Base-by-base conservation (phyloP, 805 yeast genomes). In the Tetrapisispora namnaoensis region DNA sequence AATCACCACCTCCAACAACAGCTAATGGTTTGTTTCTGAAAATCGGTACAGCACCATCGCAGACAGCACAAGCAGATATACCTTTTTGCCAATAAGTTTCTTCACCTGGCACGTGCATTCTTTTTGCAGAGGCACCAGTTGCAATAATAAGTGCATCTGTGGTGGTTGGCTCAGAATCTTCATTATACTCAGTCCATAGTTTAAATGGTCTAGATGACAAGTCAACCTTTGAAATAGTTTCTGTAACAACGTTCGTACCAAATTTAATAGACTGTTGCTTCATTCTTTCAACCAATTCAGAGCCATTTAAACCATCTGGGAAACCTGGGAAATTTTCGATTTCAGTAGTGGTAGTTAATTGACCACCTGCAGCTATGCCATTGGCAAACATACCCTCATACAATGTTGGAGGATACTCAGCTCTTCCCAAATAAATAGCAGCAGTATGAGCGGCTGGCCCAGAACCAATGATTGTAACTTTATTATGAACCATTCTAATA, bases 361-460 rank as follows among this genome's bases (percentile, higher is more conserved):
- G 99, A 52, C 99, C 99, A 62, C 99, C 99, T 27, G 99, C 96
- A 47, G 99, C 99, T 59, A 91, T 78, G 59, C 99, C 99, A 70
- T 93, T 93, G 56, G 99, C 99, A 51, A 73, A 61, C 84, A 91
- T 75, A 62, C 99, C 99, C 73, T 93, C 99, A 71, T 89, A 93
- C 59, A 93, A 70, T 27, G 86, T 82, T 22, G 99, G 97, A 70
- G 85, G 83, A 65, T 89, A 79, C 75, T 93, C 99, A 40, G 99
- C 99, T 70, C 99, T 83, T 34, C 97, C 83, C 48, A 93, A 75
- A 70, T 93, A 93, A 68, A 93, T 87, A 56, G 99, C 99, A 46
- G 99, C 99, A 42, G 99, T 93, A 76, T 93, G 97, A 48, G 97
- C 99, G 49, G 99, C 99, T 49, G 99, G 99, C 60, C 99, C 99